A percentile compares a stretch with the other conserved stretches of the same genome.
phyloP scores from a whole-genome alignment of 768 basidiomycete genomes.

The Trametes punicea region DNA sequence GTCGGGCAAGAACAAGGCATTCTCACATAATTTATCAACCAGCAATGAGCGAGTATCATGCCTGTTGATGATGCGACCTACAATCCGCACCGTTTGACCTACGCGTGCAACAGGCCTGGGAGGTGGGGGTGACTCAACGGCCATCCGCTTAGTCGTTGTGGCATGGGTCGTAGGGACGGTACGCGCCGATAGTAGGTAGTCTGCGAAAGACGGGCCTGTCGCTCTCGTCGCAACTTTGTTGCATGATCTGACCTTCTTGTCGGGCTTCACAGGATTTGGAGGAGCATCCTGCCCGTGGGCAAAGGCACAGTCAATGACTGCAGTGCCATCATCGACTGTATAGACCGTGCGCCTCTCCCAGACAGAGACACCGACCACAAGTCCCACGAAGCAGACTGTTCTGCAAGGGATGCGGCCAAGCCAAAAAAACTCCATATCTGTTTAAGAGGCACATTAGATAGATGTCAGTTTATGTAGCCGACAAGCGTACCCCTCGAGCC shows the following conservation, averaged over 20 bases:
- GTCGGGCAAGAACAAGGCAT: background rate
- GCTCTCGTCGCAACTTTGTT: background rate
- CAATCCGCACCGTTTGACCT: conserved; percentile 13
- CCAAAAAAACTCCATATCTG: conserved; percentile 68
- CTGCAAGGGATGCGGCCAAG: conserved; percentile 70
- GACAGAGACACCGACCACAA: conserved; percentile 59
- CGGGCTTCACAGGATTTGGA: conserved; percentile 1
- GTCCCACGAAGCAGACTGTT: conserved; percentile 54
- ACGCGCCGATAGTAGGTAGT: conserved; percentile 9
- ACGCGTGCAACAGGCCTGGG: conserved; percentile 14
- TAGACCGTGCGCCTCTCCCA: conserved; percentile 63
- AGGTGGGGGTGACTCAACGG: background rate
- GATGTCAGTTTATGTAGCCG: background rate
- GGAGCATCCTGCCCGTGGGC: conserved; percentile 34
- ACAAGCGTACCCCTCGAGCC: conserved; percentile 18
- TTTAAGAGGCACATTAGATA: background rate
- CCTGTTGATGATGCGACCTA: conserved; percentile 15
- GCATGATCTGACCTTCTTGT: background rate
- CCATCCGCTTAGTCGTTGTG: background rate
- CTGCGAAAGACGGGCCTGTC: background rate
- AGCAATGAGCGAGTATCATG: conserved; percentile 14
- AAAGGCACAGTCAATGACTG: conserved; percentile 59
- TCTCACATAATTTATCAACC: conserved; percentile 21
- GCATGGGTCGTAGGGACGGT: background rate
- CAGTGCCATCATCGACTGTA: conserved; percentile 76